Conservation (phyloP, 192 early-diverging fungal species). For the Umbelopsis sp. region DNA sequence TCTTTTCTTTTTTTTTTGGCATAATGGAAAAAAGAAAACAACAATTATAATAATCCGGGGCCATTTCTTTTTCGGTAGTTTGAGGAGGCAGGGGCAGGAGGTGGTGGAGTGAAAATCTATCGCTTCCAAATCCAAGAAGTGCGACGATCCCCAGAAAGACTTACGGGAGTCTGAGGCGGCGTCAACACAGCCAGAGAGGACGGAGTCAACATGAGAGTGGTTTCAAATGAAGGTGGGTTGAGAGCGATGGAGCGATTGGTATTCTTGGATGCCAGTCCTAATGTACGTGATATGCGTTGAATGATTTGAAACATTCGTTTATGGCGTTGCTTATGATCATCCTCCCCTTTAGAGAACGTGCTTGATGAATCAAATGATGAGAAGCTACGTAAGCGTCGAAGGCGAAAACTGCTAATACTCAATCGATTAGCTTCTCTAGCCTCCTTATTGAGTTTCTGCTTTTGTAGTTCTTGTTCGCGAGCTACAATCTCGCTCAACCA, state of each 20-base stretch:
- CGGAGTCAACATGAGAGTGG: background rate
- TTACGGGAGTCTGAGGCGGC: background rate
- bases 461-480: constrained; percentile 8
- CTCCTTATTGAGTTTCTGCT: background rate
- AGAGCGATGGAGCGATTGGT: background rate
- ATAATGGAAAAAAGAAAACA: too few relatives aligned
- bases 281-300: constrained; percentile 1
- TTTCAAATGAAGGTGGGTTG: background rate
- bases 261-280: background rate
- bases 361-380: constrained; percentile 3
- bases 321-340: constrained; percentile 6
- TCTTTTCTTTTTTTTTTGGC: too few relatives aligned
- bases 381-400: constrained; percentile 8
- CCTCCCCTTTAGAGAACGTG: constrained; percentile 3
- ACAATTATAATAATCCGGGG: too few relatives aligned
- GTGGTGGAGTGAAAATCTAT: background rate
- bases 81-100: background rate
- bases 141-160: background rate
- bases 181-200: background rate
- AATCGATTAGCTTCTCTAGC: constrained; percentile 13
- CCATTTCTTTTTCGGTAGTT: too few relatives aligned
- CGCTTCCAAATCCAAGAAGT: constrained; percentile 8
- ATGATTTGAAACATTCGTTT: constrained; percentile 17
- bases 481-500: constrained; percentile 17
- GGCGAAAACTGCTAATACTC: constrained; percentile 7